Evolutionary conservation across 2,329 filamentous ascomycete species (phyloP).

Genomic region (Zarea fungicola): DNA sequence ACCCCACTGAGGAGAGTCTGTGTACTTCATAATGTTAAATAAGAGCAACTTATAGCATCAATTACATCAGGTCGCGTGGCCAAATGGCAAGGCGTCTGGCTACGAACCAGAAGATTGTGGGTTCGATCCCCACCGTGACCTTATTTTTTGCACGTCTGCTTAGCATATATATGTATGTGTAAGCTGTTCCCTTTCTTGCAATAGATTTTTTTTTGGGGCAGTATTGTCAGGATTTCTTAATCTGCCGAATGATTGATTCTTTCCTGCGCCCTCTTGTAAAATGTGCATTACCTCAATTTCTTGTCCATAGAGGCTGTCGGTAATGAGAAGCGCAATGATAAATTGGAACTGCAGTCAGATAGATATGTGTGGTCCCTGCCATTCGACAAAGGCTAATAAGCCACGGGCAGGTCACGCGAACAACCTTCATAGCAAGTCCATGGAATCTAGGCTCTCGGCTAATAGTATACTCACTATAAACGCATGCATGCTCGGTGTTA

Average conservation of each 20-base stretch:
- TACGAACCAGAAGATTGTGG: constrained; percentile 17
- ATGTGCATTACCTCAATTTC: too few relatives aligned
- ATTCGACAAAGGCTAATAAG: too few relatives aligned
- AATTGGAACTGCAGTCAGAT: too few relatives aligned
- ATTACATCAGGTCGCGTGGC: constrained; percentile 11
- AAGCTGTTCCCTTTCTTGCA: neutral
- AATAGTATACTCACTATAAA: too few relatives aligned
- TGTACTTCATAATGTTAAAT: neutral
- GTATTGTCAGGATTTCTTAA: too few relatives aligned
- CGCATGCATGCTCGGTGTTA: constrained; percentile 21
- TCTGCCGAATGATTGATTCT: too few relatives aligned
- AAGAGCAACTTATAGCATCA: neutral
- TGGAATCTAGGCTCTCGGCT: neutral
- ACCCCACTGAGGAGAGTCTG: neutral
- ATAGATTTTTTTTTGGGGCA: neutral
- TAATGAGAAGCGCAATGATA: too few relatives aligned
- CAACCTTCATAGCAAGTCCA: neutral
- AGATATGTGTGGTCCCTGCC: too few relatives aligned
- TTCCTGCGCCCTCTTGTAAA: too few relatives aligned
- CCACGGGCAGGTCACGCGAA: neutral
- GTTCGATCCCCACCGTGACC: constrained; percentile 17
- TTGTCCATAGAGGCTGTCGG: too few relatives aligned
- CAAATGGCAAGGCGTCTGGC: constrained; percentile 17
- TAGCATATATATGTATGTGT: neutral
- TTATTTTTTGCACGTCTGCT: constrained; percentile 7